Base-by-base conservation (phyloP, 208 protist species). In the Crithidia thermophila region DNA sequence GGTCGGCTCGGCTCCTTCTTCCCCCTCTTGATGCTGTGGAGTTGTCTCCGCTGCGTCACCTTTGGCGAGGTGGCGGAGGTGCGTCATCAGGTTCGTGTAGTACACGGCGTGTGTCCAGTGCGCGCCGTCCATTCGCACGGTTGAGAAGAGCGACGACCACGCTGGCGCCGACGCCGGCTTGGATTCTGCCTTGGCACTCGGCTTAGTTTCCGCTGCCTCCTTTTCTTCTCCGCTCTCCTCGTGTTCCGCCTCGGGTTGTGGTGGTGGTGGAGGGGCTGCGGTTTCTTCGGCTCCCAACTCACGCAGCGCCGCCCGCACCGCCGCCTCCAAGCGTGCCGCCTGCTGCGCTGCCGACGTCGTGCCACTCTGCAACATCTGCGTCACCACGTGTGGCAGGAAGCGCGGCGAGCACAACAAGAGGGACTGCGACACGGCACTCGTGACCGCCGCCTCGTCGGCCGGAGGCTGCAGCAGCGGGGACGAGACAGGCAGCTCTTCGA, bases 61-160 rank as follows among this genome's bases (percentile, higher is more conserved):
- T 0, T n/a, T 25, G 18, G 63, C 57, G 42, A 78, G 45, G 16
- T 45, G n/a, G 13, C 57, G 72, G 13, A 72, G 46, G 40, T 78
- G 47, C 4, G 45, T 59, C 1, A 79, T 36, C 14, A 79, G 55
- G 18, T 75, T 70, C 6, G 56, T 60, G 50, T 68, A 68, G 39
- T 68, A 78, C 51, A 83, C 77, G 11, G 72, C 64, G 47, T 72
- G 65, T 14, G 52, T 47, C 77, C 77, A 83, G 67, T 79, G 63
- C 31, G 30, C 62, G 36, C 72, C 67, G 34, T 83, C 67, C 18
- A 77, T 62, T 39, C 62, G 34, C 21, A 79, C 59, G 3, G 67
- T 67, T 30, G 65, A 40, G 59, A 83, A 63, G 40, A 68, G 61
- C n/a, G 60, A 46, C 58, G 59, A 8, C 46, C 68, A 55, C 45